phyloP scores from a whole-genome alignment of 129 eudicot genomes.

The sunflower (Helianthus annuus) region HanXRQr2.0-SUNRISE NC_035445.2:65765597-65766096 shows the following conservation, averaged over 20 bases:
- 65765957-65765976: constrained; percentile 28
- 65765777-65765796: too few relatives aligned
- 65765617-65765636: too few relatives aligned
- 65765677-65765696: too few relatives aligned
- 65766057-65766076: constrained; percentile 23
- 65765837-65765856: neutral
- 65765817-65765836: neutral
- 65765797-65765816: too few relatives aligned
- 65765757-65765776: too few relatives aligned
- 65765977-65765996: constrained; percentile 46
- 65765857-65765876: neutral
- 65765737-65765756: too few relatives aligned
- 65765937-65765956: constrained; percentile 32
- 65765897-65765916: constrained; percentile 28
- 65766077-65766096: neutral
- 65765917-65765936: constrained; percentile 58
- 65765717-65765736: too few relatives aligned
- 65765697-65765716: too few relatives aligned
- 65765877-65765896: neutral
- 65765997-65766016: constrained; percentile 74
- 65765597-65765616: too few relatives aligned
- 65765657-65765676: too few relatives aligned
- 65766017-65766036: constrained; percentile 39
- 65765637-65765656: too few relatives aligned
- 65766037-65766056: constrained; percentile 42